Percentiles rank a stretch among this genome's conserved stretches.
phyloP scores from a whole-genome alignment of 805 yeast genomes.

The Yamadazyma phyllophila region DNA sequence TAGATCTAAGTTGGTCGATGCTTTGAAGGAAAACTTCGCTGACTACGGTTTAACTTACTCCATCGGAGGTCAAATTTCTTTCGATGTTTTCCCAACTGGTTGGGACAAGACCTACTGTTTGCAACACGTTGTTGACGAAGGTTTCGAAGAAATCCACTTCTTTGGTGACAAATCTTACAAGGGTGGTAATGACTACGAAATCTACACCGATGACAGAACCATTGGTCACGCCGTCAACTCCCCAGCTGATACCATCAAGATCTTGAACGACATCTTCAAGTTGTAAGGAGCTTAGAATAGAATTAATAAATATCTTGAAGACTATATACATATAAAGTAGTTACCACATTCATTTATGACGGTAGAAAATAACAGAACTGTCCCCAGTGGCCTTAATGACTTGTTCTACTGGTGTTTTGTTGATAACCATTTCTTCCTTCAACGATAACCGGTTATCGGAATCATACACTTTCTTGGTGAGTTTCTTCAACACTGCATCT shows the following conservation, averaged over 20 bases:
- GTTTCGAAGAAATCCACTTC: slow-evolving; percentile 88
- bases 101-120: slow-evolving; percentile 99
- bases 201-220: slow-evolving; percentile 87
- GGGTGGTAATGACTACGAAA: slow-evolving; percentile 99
- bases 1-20: slow-evolving; percentile 81
- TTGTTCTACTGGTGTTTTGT: slow-evolving; percentile 45
- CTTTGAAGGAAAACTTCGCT: slow-evolving; percentile 78
- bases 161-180: slow-evolving; percentile 96
- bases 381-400: slow-evolving; percentile 60
- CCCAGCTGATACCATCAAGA: slow-evolving; percentile 86
- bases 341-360: slow-evolving; percentile 15
- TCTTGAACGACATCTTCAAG: slow-evolving; percentile 78
- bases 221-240: slow-evolving; percentile 89
- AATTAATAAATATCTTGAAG: neutral
- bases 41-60: slow-evolving; percentile 90
- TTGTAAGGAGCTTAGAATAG: slow-evolving; percentile 28
- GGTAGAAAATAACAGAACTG: slow-evolving; percentile 64
- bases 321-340: neutral
- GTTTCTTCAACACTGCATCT: slow-evolving; percentile 18
- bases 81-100: slow-evolving; percentile 99
- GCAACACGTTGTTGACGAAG: slow-evolving; percentile 84
- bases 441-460: slow-evolving; percentile 47
- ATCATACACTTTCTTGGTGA: slow-evolving; percentile 29
- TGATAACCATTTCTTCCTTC: slow-evolving; percentile 18
- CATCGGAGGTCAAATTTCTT: slow-evolving; percentile 98